Percentiles rank a stretch among this genome's conserved stretches.
These are phyloP conservation scores for Achaetomiella virescens DNA, from an alignment of 495 filamentous ascomycete genomes.

Conservation along the genomic window DNA sequence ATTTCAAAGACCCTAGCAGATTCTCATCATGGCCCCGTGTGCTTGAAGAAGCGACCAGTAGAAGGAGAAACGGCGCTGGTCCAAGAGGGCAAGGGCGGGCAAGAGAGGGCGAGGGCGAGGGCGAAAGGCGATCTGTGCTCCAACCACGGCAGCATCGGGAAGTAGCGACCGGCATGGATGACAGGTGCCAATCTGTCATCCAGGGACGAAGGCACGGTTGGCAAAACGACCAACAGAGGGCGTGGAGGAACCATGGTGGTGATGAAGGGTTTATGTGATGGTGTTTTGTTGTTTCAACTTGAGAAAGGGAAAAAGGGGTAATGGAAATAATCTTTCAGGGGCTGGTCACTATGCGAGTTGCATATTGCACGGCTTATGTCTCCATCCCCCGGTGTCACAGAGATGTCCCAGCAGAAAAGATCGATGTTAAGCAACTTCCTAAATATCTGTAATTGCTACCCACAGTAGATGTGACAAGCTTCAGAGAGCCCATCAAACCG, in stretches of 20 bases:
- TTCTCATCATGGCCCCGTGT: too few relatives aligned
- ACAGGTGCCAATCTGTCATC: neutral
- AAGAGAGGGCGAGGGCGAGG: neutral
- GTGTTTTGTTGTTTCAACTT: neutral
- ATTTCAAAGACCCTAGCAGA: too few relatives aligned
- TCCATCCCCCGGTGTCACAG: too few relatives aligned
- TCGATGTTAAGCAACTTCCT: too few relatives aligned
- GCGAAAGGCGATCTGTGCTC: neutral
- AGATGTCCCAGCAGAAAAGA: too few relatives aligned
- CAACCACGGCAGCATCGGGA: neutral
- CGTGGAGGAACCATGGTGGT: too few relatives aligned
- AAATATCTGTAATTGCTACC: too few relatives aligned
- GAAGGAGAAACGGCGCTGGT: too few relatives aligned
- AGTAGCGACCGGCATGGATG: neutral
- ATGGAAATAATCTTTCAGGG: constrained; percentile 8
- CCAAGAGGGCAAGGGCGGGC: neutral
- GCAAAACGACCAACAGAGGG: too few relatives aligned
- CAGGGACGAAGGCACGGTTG: too few relatives aligned
- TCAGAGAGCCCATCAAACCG: too few relatives aligned
- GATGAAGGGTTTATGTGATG: neutral
- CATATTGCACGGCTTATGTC: neutral
- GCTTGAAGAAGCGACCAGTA: neutral
- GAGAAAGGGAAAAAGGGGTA: neutral
- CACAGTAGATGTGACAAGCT: too few relatives aligned
- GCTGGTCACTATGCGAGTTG: neutral